Evolutionary conservation across 768 basidiomycete species (phyloP).

Genomic region (Boletus rubroflammeus): DNA sequence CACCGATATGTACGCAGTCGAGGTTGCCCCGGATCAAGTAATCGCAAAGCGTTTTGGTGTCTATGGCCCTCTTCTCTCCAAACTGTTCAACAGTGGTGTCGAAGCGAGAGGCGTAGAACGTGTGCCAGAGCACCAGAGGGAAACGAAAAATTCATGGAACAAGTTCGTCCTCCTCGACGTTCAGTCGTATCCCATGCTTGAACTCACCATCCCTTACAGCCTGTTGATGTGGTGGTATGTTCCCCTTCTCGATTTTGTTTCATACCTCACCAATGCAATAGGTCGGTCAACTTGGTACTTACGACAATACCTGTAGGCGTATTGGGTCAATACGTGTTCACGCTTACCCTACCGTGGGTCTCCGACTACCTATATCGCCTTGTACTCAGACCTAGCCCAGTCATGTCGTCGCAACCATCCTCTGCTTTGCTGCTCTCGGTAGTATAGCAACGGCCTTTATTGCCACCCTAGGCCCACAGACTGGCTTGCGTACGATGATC

Average conservation of each 20-base stretch:
- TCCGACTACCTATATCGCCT: not conserved
- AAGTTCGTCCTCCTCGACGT: conserved; percentile 30
- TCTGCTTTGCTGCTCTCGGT: conserved; percentile 46
- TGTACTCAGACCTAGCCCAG: conserved; percentile 22
- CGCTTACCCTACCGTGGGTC: conserved; percentile 44
- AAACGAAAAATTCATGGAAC: conserved; percentile 43
- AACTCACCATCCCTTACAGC: conserved; percentile 22
- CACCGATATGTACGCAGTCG: conserved; percentile 6
- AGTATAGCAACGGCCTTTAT: conserved; percentile 44
- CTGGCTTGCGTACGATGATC: conserved; percentile 54
- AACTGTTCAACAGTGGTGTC: conserved; percentile 45
- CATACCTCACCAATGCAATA: conserved; percentile 10
- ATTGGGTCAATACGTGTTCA: conserved; percentile 45
- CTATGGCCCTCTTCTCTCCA: conserved; percentile 32
- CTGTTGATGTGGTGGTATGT: conserved; percentile 45
- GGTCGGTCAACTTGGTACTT: conserved; percentile 48
- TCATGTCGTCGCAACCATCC: conserved; percentile 42
- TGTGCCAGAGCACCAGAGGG: conserved; percentile 47
- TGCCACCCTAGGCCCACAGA: conserved; percentile 50
- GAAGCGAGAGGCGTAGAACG: conserved; percentile 55
- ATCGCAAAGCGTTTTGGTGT: conserved; percentile 30
- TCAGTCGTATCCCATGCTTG: not conserved
- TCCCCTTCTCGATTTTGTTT: not conserved
- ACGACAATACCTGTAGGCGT: conserved; percentile 50
- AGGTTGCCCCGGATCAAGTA: conserved; percentile 27